These are phyloP conservation scores for Penicillium sp. DNA, from an alignment of 2,329 filamentous ascomycete genomes.

Conservation along the genomic window DNA sequence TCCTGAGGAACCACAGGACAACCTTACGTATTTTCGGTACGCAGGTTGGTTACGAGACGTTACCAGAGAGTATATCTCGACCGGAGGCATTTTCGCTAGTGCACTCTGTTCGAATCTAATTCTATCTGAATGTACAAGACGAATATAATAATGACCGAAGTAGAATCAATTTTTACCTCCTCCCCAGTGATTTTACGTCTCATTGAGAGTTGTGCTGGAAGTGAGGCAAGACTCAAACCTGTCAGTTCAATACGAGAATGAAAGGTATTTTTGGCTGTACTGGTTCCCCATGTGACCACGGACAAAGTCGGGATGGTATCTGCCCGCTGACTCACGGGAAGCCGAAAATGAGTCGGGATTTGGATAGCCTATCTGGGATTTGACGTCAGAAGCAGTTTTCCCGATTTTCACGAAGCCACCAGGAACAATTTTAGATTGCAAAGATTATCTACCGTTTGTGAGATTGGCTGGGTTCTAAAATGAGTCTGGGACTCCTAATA, in stretches of 20 bases:
- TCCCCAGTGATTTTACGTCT: constrained; percentile 38
- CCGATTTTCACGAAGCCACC: background rate
- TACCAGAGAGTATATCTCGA: background rate
- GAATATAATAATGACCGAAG: constrained; percentile 20
- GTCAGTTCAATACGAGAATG: constrained; percentile 21
- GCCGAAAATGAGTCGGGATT: constrained; percentile 19
- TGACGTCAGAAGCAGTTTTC: constrained; percentile 3
- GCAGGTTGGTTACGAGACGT: background rate
- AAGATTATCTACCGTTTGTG: background rate
- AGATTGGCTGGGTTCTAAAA: constrained; percentile 1
- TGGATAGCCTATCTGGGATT: background rate
- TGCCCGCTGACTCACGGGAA: constrained; percentile 13
- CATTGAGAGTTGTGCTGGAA: background rate
- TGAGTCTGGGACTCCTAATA: background rate
- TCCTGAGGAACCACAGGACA: background rate
- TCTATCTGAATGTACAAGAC: background rate
- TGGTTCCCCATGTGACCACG: constrained; percentile 6
- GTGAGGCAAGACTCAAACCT: background rate
- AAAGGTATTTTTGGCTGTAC: constrained; percentile 11
- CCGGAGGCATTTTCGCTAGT: background rate
- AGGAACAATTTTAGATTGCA: background rate
- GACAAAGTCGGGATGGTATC: constrained; percentile 12
- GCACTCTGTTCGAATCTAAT: background rate
- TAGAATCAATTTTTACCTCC: constrained; percentile 29
- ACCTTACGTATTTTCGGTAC: background rate